Percentiles rank a stretch among this genome's conserved stretches.
phyloP scores from a whole-genome alignment of 768 basidiomycete species.

The Termitomyces sp. region DNA sequence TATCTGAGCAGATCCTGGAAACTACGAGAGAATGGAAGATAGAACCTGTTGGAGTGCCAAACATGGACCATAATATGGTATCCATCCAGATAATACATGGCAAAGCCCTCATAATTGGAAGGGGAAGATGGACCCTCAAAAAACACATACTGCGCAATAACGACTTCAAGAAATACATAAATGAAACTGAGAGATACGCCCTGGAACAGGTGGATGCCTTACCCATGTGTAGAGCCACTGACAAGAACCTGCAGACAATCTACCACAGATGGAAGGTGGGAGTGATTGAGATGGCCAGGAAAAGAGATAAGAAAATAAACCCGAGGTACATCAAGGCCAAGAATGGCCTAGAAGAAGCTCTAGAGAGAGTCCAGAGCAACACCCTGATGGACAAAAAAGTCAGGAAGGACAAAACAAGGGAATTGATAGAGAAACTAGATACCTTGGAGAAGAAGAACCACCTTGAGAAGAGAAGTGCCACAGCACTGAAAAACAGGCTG shows the following conservation, averaged over 20 bases:
- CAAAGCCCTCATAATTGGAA: background rate
- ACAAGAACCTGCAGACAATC: background rate
- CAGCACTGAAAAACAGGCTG: background rate
- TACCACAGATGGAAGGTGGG: background rate
- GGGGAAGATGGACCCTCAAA: background rate
- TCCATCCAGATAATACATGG: background rate
- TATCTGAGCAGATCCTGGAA: background rate
- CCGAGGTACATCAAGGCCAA: background rate
- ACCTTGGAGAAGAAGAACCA: background rate
- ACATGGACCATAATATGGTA: background rate
- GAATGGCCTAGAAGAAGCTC: background rate
- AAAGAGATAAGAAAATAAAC: background rate
- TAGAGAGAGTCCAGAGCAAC: too few species aligned
- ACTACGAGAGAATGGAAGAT: background rate
- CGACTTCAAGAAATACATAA: background rate
- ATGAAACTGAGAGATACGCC: background rate
- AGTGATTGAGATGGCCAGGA: background rate
- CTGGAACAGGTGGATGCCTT: background rate
- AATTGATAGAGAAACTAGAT: too few species aligned
- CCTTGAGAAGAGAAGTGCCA: background rate
- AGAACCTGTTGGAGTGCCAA: background rate
- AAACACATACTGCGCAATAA: background rate
- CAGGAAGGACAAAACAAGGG: background rate
- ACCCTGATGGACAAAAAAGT: too few species aligned
- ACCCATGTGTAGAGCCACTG: background rate